Evolutionary conservation across 345 rosid genomes (phyloP), one percentile per base, ranked within the genome.

Genomic region (Dovyalis caffra): DNA sequence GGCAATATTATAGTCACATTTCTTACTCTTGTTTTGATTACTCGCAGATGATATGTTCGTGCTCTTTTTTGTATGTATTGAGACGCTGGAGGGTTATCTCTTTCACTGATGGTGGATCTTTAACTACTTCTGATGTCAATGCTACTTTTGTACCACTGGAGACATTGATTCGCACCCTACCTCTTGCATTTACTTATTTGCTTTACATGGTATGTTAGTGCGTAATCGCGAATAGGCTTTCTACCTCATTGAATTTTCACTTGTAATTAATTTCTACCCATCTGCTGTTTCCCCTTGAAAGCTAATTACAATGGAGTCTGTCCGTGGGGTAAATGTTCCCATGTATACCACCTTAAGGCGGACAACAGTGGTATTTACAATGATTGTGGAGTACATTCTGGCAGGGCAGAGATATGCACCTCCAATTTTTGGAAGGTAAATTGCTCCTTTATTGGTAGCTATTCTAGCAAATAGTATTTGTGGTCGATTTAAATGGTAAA

Each of bases 311-410:
- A 90, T 96, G 95, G 98, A 91, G 83, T 87, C 98, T 80, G 84
- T 96, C 45, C 97, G 98, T 51, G 98, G 99, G 72, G 99, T 96
- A 63, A 96, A 93, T 87, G 97, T 96, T 80, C 99, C 98, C 65
- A 93, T 96, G 99, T 96, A 96, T 78, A 96, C 99, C 69, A 92
- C 99, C 6, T 95, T 96, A 69, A 90, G 99, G 83, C 92, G 99
- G 77, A 96, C 97, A 0, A 96, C 97, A 1, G 92, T 96, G 68
- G 97, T 86, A 33, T 96, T 96, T 84, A 93, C 99, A 21, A 93
- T 96, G 99, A 76, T 89, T 69, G 84, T 90, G 83, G 99, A 96
- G 82, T 90, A 84, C 76, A 77, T 91, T 87, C 87, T 93, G 45
- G 88, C 95, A 15, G 87, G 97, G 66, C 93, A 93, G 84, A 89